A percentile compares a stretch with the other conserved stretches of the same genome.
Evolutionary conservation across 208 protist species (phyloP).

Genomic region (Trypanosoma theileri): DNA sequence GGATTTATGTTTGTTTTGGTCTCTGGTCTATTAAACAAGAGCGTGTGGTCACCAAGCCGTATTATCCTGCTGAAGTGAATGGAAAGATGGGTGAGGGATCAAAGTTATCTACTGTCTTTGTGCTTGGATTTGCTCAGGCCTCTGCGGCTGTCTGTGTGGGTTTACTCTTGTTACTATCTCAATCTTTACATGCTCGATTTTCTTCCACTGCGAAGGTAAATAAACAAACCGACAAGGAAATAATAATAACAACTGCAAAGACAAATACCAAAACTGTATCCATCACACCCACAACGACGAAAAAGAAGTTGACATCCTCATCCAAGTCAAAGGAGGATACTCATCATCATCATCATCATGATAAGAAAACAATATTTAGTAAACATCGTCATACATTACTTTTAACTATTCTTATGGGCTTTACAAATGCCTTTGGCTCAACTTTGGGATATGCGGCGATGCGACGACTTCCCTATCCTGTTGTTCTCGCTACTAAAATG

Average conservation of each 20-base stretch:
- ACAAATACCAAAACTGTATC: neutral
- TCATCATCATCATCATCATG: neutral
- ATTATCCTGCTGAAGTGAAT: conserved; percentile 22
- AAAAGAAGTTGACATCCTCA: too few relatives aligned
- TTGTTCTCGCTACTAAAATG: conserved; percentile 84
- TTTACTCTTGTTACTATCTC: conserved; percentile 21
- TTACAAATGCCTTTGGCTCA: conserved; percentile 71
- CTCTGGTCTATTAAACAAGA: conserved; percentile 88
- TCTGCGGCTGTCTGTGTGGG: conserved; percentile 24
- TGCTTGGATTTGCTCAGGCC: conserved; percentile 34
- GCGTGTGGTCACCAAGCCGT: conserved; percentile 70
- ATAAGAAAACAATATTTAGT: too few relatives aligned
- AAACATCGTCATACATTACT: neutral
- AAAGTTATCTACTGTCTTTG: conserved; percentile 41
- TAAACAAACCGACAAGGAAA: neutral
- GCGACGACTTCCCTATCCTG: conserved; percentile 76
- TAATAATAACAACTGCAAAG: neutral
- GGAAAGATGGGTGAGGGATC: conserved; percentile 12
- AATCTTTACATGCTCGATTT: neutral
- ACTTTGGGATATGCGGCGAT: conserved; percentile 72
- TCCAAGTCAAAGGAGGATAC: neutral
- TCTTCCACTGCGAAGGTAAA: neutral
- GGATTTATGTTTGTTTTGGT: conserved; percentile 83
- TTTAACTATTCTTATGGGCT: conserved; percentile 57
- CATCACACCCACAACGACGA: too few relatives aligned